Evolutionary conservation across 129 eudicot genomes (phyloP).

Genomic region (Flaveria sonorensis): DNA sequence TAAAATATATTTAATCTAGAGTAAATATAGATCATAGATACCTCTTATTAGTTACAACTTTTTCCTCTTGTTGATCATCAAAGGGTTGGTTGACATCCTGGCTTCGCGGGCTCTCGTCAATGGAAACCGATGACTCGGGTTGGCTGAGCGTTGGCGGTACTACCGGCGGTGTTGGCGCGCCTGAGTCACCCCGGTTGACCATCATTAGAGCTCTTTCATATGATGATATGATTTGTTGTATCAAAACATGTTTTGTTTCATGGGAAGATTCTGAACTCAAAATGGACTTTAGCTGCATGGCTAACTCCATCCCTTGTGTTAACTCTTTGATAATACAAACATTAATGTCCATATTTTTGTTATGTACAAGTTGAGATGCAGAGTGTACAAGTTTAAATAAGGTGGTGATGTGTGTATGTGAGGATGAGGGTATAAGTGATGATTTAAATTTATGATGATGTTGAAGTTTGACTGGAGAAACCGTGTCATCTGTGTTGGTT

Average conservation of each 20-base stretch:
- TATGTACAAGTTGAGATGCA: conserved; percentile 28
- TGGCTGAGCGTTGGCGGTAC: conserved; percentile 27
- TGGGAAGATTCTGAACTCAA: conserved; percentile 42
- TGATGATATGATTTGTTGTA: conserved; percentile 62
- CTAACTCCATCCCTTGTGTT: conserved; percentile 69
- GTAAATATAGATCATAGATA: conserved; percentile 8
- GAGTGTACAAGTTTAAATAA: conserved; percentile 15
- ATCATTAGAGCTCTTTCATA: conserved; percentile 67
- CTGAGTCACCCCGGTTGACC: conserved; percentile 56
- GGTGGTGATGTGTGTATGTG: conserved; percentile 23
- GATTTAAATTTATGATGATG: conserved; percentile 39
- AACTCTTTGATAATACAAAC: conserved; percentile 60
- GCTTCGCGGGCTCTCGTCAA: conserved; percentile 58
- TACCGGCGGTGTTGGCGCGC: conserved; percentile 35
- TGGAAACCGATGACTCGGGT: conserved; percentile 61
- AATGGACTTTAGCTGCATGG: conserved; percentile 65
- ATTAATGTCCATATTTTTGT: conserved; percentile 27
- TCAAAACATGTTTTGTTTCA: conserved; percentile 47
- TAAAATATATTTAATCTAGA: background rate
- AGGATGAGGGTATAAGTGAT: conserved; percentile 36
- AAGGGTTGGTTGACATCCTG: conserved; percentile 38
- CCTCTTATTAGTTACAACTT: conserved; percentile 64
- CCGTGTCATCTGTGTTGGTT: conserved; percentile 51
- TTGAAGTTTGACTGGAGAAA: conserved; percentile 78
- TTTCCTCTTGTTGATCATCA: conserved; percentile 38